Percentiles rank a stretch among this genome's conserved stretches.
Conservation (phyloP, 768 basidiomycete species). For the Tulasnella sp. region DNA sequence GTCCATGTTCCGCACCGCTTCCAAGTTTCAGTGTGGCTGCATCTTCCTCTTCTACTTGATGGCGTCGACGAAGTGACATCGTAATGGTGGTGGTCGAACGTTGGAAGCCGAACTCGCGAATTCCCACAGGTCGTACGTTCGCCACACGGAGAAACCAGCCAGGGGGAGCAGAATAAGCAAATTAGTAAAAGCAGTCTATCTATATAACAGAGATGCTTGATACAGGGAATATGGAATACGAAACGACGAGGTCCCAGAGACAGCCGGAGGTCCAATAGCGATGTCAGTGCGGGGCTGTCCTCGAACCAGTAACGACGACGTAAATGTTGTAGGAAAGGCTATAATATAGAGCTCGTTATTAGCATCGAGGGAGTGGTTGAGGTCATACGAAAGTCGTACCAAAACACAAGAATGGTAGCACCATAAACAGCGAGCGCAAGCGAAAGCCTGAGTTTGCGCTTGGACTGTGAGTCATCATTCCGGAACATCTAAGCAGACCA, state of each 20-base stretch:
- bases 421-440: slow-evolving; percentile 71
- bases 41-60: slow-evolving; percentile 64
- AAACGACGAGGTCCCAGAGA: neutral
- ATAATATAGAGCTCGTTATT: neutral
- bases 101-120: neutral
- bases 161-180: neutral
- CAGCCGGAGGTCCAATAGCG: neutral
- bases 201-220: neutral
- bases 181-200: neutral
- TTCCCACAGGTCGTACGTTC: neutral
- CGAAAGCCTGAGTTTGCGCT: slow-evolving; percentile 49
- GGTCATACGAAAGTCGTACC: slow-evolving; percentile 39
- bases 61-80: slow-evolving; percentile 12
- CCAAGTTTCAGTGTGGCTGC: slow-evolving; percentile 79
- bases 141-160: neutral
- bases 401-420: slow-evolving; percentile 71
- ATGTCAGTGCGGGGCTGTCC: neutral
- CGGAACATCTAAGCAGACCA: slow-evolving; percentile 54
- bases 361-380: neutral
- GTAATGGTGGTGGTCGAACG: neutral
- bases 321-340: slow-evolving; percentile 19
- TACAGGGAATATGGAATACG: neutral
- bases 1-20: neutral
- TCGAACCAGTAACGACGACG: neutral
- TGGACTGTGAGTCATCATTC: slow-evolving; percentile 48